These are phyloP conservation scores for Coprinellus micaceus DNA, from an alignment of 768 basidiomycete genomes.

Conservation along the genomic window DNA sequence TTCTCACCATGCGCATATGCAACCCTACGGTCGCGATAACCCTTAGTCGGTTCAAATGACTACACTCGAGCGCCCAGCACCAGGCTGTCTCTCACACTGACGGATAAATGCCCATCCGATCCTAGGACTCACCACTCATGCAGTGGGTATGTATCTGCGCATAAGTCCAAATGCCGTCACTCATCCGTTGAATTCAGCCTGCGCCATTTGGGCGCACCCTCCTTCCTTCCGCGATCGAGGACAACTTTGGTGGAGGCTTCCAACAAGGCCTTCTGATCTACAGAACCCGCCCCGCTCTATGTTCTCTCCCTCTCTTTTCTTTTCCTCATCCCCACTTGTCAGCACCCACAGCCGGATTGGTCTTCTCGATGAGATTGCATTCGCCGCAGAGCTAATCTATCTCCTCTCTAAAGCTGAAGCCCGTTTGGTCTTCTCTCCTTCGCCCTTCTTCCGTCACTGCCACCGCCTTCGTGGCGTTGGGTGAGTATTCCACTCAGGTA, in stretches of 20 bases:
- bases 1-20: too few relatives aligned
- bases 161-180: background rate
- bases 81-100: background rate
- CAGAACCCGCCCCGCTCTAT: conserved; percentile 8
- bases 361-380: background rate
- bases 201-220: background rate
- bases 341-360: background rate
- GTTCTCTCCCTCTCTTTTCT: background rate
- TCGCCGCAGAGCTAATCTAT: background rate
- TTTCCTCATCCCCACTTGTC: background rate
- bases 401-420: background rate
- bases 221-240: background rate
- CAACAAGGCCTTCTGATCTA: conserved; percentile 16
- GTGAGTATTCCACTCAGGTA: too few relatives aligned
- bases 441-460: conserved; percentile 3
- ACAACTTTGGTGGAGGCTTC: conserved; percentile 1
- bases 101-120: background rate
- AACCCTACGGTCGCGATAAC: too few relatives aligned
- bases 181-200: background rate
- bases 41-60: background rate
- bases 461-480: conserved; percentile 1
- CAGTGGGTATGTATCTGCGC: background rate
- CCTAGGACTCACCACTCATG: background rate
- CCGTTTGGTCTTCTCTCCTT: background rate
- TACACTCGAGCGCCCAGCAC: background rate